Percentiles rank a stretch among this genome's conserved stretches.
Evolutionary conservation across 495 filamentous ascomycete species (phyloP).

Genomic region (Choiromyces venosus): DNA sequence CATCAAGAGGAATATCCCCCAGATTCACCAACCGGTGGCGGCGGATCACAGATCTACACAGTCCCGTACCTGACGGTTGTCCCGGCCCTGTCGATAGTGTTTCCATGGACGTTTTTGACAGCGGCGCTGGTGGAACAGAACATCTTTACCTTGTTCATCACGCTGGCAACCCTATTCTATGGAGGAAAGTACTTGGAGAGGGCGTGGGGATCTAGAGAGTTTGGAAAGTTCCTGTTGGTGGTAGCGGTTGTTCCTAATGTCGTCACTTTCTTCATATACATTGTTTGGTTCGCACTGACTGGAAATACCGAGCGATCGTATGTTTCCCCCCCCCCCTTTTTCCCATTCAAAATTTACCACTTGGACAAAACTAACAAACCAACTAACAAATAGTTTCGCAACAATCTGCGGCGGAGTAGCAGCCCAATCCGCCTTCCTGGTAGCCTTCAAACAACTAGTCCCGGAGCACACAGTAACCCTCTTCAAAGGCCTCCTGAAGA

Average conservation of each 20-base stretch:
- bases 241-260: conserved; percentile 73
- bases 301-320: conserved; percentile 65
- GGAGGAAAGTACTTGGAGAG: conserved; percentile 92
- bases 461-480: conserved; percentile 96
- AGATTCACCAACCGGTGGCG: conserved; percentile 36
- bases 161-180: conserved; percentile 78
- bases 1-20: conserved; percentile 15
- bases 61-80: conserved; percentile 82
- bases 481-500: conserved; percentile 76
- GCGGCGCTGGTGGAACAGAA: conserved; percentile 91
- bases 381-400: conserved; percentile 55
- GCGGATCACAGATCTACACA: conserved; percentile 48
- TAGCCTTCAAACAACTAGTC: conserved; percentile 96
- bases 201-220: conserved; percentile 90
- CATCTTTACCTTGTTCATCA: conserved; percentile 75
- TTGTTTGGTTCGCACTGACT: conserved; percentile 64
- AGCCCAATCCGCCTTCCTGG: conserved; percentile 87
- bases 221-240: conserved; percentile 81
- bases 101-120: conserved; percentile 86
- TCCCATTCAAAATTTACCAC: not conserved
- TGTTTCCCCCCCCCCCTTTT: not conserved
- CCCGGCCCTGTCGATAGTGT: conserved; percentile 72
- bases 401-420: conserved; percentile 83
- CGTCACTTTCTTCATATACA: conserved; percentile 64
- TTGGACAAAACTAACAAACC: conserved; percentile 32